These are phyloP conservation scores for Neurospora hispaniola DNA, from an alignment of 495 filamentous ascomycete genomes.

Conservation along the genomic window DNA sequence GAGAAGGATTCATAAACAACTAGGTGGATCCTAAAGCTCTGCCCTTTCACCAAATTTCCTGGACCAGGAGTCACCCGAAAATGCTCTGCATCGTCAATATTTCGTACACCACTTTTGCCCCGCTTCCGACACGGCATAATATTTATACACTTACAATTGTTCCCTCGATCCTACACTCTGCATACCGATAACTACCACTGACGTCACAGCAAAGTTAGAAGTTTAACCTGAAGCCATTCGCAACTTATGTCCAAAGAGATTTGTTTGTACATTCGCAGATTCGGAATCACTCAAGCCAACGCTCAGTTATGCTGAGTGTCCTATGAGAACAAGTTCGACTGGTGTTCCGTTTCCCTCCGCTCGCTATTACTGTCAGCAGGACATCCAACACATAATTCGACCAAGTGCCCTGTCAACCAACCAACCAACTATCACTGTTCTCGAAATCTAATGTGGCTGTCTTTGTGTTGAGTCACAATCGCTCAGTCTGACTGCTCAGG, in stretches of 20 bases:
- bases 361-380: neutral
- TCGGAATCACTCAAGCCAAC: neutral
- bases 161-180: neutral
- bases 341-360: neutral
- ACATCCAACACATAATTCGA: neutral
- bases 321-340: neutral
- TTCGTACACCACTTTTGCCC: neutral
- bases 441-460: neutral
- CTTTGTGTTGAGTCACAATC: neutral
- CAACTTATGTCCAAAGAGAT: neutral
- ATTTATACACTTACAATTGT: neutral
- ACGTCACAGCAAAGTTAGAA: neutral
- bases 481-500: neutral
- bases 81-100: neutral
- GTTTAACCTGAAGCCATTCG: neutral
- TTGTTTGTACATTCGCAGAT: neutral
- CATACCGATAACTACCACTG: neutral
- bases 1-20: neutral
- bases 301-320: neutral
- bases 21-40: neutral
- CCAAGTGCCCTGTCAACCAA: neutral
- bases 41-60: neutral
- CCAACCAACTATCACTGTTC: neutral
- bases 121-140: neutral
- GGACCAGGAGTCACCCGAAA: neutral